Evolutionary conservation across 1,284 basidiomycete species (phyloP).

Genomic region (Phellopilus nigrolimitatus): DNA sequence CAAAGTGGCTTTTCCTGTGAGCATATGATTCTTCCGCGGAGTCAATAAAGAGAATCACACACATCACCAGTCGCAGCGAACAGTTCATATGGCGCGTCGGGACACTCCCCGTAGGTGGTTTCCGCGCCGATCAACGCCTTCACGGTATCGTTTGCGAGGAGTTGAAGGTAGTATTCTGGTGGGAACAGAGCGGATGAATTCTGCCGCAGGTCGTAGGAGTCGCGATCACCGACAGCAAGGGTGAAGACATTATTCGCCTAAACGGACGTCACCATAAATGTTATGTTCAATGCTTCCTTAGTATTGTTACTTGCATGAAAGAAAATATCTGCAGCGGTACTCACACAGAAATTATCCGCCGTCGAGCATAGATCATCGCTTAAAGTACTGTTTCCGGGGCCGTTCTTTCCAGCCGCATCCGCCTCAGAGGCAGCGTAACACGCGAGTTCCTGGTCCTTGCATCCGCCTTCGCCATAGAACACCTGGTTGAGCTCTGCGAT

Average conservation of each 20-base stretch:
- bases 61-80: constrained; percentile 39
- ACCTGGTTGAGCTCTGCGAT: constrained; percentile 44
- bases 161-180: constrained; percentile 48
- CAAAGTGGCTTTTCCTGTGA: not conserved
- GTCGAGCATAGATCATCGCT: constrained; percentile 45
- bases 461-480: constrained; percentile 46
- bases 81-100: constrained; percentile 35
- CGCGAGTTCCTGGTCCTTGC: constrained; percentile 44
- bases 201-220: constrained; percentile 54
- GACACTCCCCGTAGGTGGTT: constrained; percentile 43
- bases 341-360: constrained; percentile 55
- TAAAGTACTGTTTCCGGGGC: constrained; percentile 33
- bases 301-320: too few species aligned
- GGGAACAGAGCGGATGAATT: constrained; percentile 51
- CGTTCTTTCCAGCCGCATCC: constrained; percentile 17
- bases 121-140: constrained; percentile 48
- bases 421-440: constrained; percentile 43
- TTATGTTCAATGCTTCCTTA: too few species aligned
- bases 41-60: constrained; percentile 19
- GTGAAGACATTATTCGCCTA: constrained; percentile 44
- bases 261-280: too few species aligned
- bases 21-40: too few species aligned
- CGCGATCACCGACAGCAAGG: constrained; percentile 47
- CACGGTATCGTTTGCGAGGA: constrained; percentile 35
- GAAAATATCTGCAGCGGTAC: constrained; percentile 24